These are phyloP conservation scores for Chlamydomonas schloesseri DNA, from an alignment of 139 green algal genomes.

Conservation along the genomic window DNA sequence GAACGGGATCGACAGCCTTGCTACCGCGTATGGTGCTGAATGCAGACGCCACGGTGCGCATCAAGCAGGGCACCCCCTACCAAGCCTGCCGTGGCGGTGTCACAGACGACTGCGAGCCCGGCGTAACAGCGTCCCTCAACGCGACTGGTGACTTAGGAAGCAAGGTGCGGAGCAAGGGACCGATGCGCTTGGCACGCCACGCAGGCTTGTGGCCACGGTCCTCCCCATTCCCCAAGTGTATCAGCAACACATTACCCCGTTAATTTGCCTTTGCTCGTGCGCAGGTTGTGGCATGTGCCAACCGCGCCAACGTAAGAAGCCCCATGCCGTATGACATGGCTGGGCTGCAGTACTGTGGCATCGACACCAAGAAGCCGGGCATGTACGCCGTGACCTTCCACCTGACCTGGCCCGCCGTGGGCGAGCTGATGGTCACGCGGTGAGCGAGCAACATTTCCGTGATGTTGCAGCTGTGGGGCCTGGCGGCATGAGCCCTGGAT, in stretches of 20 bases:
- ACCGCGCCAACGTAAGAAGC: background rate
- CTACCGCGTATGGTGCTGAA: background rate
- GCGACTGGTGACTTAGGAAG: background rate
- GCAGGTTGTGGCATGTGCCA: background rate
- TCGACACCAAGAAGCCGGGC: background rate
- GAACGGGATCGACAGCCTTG: background rate
- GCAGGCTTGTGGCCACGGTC: too few species aligned
- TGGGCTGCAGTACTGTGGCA: slow-evolving; percentile 19
- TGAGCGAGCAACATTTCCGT: too few species aligned
- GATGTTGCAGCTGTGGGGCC: background rate
- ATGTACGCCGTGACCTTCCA: slow-evolving; percentile 5
- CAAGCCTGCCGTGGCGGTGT: background rate
- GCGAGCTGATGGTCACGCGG: slow-evolving; percentile 4
- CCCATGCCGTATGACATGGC: background rate
- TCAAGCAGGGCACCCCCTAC: background rate
- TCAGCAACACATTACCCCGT: too few species aligned
- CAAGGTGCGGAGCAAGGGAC: background rate
- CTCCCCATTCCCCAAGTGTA: too few species aligned
- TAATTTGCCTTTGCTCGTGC: too few species aligned
- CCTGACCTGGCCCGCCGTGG: slow-evolving; percentile 10
- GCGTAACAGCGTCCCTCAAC: background rate
- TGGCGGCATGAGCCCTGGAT: background rate
- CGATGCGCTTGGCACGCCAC: too few species aligned
- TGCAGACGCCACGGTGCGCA: background rate
- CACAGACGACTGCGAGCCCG: slow-evolving; percentile 2